Base-by-base conservation (phyloP, 495 filamentous ascomycete species). In the Aspergillus indologenus region DNA sequence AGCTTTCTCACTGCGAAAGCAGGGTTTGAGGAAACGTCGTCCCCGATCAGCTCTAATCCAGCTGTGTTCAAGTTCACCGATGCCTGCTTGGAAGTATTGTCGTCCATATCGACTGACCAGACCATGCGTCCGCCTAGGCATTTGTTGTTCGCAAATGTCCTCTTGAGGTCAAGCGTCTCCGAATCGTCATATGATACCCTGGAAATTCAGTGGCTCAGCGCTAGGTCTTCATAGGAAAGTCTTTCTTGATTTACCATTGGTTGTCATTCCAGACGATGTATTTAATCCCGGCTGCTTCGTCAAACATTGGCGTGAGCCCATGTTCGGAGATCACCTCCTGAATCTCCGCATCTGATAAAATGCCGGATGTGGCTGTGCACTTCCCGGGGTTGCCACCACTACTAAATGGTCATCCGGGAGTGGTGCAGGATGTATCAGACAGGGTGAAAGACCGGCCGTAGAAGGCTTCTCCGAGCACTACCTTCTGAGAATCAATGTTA, bases 101-200 rank as follows among this genome's bases (percentile, higher is more conserved):
- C 54, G 8, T 47, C 60, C 18, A 57, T 11, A 31, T 51, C 48
- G 1, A 70, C 44, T 11, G 73, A 71, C 77, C 75, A 80, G 5
- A 79, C 64, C 73, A 81, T 72, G 1, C 71, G 53, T 20, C 79
- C 79, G 17, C 75, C 73, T 1, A 81, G 55, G 49, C 78, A 76
- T 17, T 60, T 45, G 7, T 40, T 44, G 31, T 64, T 68, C 8
- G 74, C 76, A 60, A 61, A 81, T 5, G 75, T 60, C 17, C 58
- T 68, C 61, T 82, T 83, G 49, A 71, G 26, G 26, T 68, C 75
- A 61, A 0, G 79, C 82, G 3, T 74, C 64, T 14, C 23, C 56
- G 53, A n/a, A n/a, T 80, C 71, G 43, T 81, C 79, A 57, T 70
- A 79, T 0, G 70, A 61, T 0, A 79, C 65, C 73, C 79, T n/a